These are phyloP conservation scores for Arxiozyma telluris DNA, from an alignment of 1,139 yeast genomes.

Conservation along the genomic window DNA sequence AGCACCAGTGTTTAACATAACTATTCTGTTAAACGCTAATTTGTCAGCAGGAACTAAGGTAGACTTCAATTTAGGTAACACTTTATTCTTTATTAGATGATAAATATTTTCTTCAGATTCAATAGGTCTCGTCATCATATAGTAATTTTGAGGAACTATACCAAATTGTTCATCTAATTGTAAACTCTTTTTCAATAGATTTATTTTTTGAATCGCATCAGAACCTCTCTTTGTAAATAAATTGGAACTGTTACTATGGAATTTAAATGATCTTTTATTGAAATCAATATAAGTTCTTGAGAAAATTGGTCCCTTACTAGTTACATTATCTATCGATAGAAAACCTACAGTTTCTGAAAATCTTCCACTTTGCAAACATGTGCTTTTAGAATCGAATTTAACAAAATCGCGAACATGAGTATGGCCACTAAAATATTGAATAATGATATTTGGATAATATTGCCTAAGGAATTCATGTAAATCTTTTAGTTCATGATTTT, in stretches of 20 bases:
- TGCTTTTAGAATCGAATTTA: slow-evolving; percentile 54
- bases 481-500: slow-evolving; percentile 40
- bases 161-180: slow-evolving; percentile 54
- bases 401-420: slow-evolving; percentile 84
- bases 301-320: slow-evolving; percentile 27
- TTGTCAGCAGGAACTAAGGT: slow-evolving; percentile 1
- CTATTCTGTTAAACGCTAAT: slow-evolving; percentile 40
- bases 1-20: slow-evolving; percentile 80
- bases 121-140: slow-evolving; percentile 60
- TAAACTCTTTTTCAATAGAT: slow-evolving; percentile 39
- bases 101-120: slow-evolving; percentile 53
- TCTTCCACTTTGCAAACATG: slow-evolving; percentile 83
- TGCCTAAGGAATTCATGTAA: slow-evolving; percentile 50
- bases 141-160: slow-evolving; percentile 54
- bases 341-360: slow-evolving; percentile 91
- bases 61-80: slow-evolving; percentile 46
- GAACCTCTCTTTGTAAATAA: slow-evolving; percentile 35
- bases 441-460: slow-evolving; percentile 48
- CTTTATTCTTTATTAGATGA: slow-evolving; percentile 47
- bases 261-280: slow-evolving; percentile 56
- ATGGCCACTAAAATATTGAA: slow-evolving; percentile 92
- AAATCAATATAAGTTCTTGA: slow-evolving; percentile 73
- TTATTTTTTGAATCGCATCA: slow-evolving; percentile 39
- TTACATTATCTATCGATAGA: slow-evolving; percentile 46
- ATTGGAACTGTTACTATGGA: slow-evolving; percentile 40